These are phyloP conservation scores for Cylindrotheca closterium DNA, from an alignment of 108 stramenopile species.

Conservation along the genomic window DNA sequence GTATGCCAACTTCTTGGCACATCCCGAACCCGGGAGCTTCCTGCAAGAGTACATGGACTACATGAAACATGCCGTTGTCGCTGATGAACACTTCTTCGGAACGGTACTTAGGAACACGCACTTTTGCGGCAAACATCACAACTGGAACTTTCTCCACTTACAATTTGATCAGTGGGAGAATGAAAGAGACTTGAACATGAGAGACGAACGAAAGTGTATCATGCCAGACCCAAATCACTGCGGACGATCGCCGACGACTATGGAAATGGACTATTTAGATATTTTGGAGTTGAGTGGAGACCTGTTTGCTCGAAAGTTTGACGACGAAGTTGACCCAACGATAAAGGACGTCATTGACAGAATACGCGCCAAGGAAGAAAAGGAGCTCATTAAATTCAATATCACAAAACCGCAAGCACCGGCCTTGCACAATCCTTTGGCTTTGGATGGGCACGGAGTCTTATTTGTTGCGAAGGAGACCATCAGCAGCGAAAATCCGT, in stretches of 20 bases:
- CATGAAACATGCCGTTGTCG: conserved; percentile 87
- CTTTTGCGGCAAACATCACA: conserved; percentile 84
- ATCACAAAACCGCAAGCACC: conserved; percentile 10
- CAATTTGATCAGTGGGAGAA: conserved; percentile 94
- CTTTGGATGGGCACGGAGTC: conserved; percentile 81
- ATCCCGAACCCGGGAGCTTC: conserved; percentile 65
- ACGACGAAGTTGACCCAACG: conserved; percentile 52
- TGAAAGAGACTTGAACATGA: conserved; percentile 48
- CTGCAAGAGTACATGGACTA: conserved; percentile 78
- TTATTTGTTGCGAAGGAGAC: conserved; percentile 86
- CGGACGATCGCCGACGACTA: conserved; percentile 86
- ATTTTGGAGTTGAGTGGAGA: conserved; percentile 79
- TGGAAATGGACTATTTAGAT: conserved; percentile 82
- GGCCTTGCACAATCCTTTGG: conserved; percentile 16
- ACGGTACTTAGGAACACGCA: conserved; percentile 88
- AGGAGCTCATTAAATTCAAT: conserved; percentile 23
- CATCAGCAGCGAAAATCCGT: conserved; percentile 46
- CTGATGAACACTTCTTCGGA: conserved; percentile 95
- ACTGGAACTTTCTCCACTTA: conserved; percentile 89
- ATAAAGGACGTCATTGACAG: conserved; percentile 78
- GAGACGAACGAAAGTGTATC: conserved; percentile 86
- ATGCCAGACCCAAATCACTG: conserved; percentile 88
- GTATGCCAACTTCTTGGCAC: conserved; percentile 82
- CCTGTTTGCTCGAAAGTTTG: conserved; percentile 89
- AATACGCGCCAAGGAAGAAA: conserved; percentile 45